Evolutionary conservation across 2,329 filamentous ascomycete genomes (phyloP), one percentile per base, ranked within the genome.

Genomic region (Penicillium olsonii): DNA sequence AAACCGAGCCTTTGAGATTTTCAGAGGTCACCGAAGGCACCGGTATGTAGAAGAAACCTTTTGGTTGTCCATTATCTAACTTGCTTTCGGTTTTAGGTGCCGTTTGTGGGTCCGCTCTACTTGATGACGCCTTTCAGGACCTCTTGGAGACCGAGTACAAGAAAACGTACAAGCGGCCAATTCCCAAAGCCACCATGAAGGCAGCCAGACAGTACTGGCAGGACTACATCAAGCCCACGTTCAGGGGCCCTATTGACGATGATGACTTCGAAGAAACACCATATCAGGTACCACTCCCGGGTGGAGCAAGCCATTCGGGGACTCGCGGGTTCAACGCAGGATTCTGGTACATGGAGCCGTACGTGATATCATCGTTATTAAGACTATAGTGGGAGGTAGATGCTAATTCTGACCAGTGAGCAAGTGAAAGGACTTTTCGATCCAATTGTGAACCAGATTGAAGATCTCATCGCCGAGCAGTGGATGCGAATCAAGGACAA

Each of bases 151-250:
- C n/a, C n/a, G n/a, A n/a, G n/a, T n/a, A n/a, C n/a, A n/a, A n/a
- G n/a, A n/a, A n/a, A n/a, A n/a, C n/a, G n/a, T n/a, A n/a, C n/a
- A n/a, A n/a, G n/a, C n/a, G n/a, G n/a, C n/a, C n/a, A n/a, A n/a
- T n/a, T n/a, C n/a, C n/a, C n/a, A n/a, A n/a, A n/a, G n/a, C n/a
- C n/a, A n/a, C 41, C 65, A 65, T 3, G 57, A 60, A 0, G 53
- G 75, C 0, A 33, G 60, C 3, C 55, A 59, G 8, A 53, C 40
- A 55, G 0, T 52, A 66, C 20, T 73, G 72, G 59, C 67, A 68
- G 41, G 58, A 59, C 8, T 44, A 49, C 9, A 57, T 69, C 14
- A 72, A 70, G 42, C 54, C 53, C 0, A 35, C 44, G 0, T 67
- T 63, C 26, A 19, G 43, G 1, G 64, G 64, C 5, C 49, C 47